Percentiles rank a stretch among this genome's conserved stretches.
These are phyloP conservation scores for Geosmithia flava DNA, from an alignment of 2,329 filamentous ascomycete species.

Conservation along the genomic window DNA sequence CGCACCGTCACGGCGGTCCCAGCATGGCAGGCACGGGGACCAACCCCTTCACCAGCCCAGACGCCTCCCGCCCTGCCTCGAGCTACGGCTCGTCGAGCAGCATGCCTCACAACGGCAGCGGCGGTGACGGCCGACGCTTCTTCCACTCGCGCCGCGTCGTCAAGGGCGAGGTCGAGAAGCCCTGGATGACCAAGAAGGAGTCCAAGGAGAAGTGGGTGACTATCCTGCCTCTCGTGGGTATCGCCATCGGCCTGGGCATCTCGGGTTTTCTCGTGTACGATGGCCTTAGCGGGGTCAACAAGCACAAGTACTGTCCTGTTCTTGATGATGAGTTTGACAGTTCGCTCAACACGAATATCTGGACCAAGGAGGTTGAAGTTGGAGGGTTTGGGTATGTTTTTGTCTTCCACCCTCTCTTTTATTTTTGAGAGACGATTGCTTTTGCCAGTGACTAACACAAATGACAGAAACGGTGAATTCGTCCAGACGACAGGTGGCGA, in stretches of 20 bases:
- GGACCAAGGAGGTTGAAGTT: constrained; percentile 64
- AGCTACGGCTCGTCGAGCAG: constrained; percentile 33
- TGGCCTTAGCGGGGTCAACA: constrained; percentile 57
- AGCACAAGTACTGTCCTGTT: constrained; percentile 61
- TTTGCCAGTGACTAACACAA: not conserved
- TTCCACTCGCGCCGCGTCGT: constrained; percentile 64
- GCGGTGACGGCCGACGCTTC: constrained; percentile 37
- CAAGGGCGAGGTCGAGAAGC: constrained; percentile 63
- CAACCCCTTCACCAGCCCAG: constrained; percentile 35
- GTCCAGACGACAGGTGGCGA: constrained; percentile 60
- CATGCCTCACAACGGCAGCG: constrained; percentile 13
- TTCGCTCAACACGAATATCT: constrained; percentile 47
- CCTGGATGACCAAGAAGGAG: constrained; percentile 63
- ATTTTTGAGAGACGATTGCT: too few species aligned
- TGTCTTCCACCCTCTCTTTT: not conserved
- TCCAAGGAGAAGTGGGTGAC: constrained; percentile 79
- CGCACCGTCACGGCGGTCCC: constrained; percentile 14
- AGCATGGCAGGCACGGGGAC: constrained; percentile 6
- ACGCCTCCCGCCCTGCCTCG: constrained; percentile 30
- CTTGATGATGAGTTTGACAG: constrained; percentile 53
- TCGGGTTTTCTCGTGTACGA: constrained; percentile 66
- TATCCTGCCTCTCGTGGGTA: constrained; percentile 63
- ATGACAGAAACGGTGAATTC: constrained; percentile 63
- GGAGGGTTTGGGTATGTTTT: constrained; percentile 60
- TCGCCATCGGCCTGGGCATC: constrained; percentile 54